Base-by-base conservation (phyloP, 2,329 filamentous ascomycete species). In the Cryoendolithus antarcticus region DNA sequence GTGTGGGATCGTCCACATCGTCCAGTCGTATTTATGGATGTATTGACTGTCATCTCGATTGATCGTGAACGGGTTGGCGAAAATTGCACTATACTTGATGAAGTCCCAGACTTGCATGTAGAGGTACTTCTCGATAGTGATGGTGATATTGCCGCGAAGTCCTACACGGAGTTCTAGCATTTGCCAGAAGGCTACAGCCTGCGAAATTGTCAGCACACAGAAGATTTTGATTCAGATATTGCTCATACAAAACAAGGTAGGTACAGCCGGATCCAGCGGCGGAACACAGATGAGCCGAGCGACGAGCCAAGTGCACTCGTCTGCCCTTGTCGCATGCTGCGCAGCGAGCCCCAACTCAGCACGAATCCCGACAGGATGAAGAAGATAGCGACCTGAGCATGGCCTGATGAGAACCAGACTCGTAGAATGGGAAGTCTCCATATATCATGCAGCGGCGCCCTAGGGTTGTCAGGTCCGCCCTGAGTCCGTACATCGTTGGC, bases 1-100 rank as follows among this genome's bases (percentile, higher is more conserved):
- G 24, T 44, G 44, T 10, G 49, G 47, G 34, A 52, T 52, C 8
- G 49, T 52, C 46, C 46, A 48, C 46, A 48, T 45, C 8, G 45
- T 47, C 40, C 41, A 48, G 38, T 48, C 43, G 32, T 48, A 48
- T 3, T 29, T 35, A 32, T 48, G 43, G 6, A 44, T 24, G 9
- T 35, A 28, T 10, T 37, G 29, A 3, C 15, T 29, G 9, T 27
- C 11, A 13, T 38, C 24, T 11, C 45, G 42, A 21, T 45, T 40
- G 30, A 47, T 43, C 27, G 40, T 15, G 30, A 48, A 45, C 4
- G 46, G 46, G 35, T 48, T 42, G 38, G 46, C 40, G 38, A 40
- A 48, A 12, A 21, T 13, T 19, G 40, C 40, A 11, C 32, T 35
- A 4, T 34, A 39, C 21, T 21, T n/a, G 30, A 41, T 9, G 30